Evolutionary conservation across 2,329 filamentous ascomycete genomes (phyloP).

Genomic region (Monosporascus sp.): DNA sequence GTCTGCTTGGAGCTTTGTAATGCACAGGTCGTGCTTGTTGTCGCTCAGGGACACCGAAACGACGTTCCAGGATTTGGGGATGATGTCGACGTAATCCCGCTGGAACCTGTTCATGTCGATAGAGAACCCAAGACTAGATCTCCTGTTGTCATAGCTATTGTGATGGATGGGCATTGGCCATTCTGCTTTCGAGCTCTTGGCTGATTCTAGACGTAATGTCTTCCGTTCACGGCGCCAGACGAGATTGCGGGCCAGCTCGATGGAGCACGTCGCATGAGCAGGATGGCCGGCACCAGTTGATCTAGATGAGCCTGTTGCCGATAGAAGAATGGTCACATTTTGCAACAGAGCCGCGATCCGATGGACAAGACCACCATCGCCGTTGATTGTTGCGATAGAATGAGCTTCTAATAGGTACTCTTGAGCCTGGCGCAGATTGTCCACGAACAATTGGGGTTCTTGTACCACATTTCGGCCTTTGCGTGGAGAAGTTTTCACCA

Average conservation of each 20-base stretch:
- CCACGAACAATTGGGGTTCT: constrained; percentile 43
- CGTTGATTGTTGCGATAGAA: constrained; percentile 44
- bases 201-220: constrained; percentile 38
- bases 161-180: constrained; percentile 29
- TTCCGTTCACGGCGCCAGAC: constrained; percentile 61
- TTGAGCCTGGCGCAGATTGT: constrained; percentile 59
- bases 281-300: constrained; percentile 43
- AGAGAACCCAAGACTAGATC: constrained; percentile 40
- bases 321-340: constrained; percentile 60
- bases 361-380: constrained; percentile 56
- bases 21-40: constrained; percentile 74
- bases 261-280: constrained; percentile 55
- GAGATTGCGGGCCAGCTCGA: constrained; percentile 66
- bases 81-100: constrained; percentile 74
- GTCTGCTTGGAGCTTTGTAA: constrained; percentile 75
- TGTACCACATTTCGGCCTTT: constrained; percentile 22
- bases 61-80: constrained; percentile 78
- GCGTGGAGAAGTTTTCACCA: constrained; percentile 28
- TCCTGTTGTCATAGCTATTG: constrained; percentile 24
- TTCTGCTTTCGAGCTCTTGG: constrained; percentile 26
- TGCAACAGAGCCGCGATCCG: constrained; percentile 58
- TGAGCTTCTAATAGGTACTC: constrained; percentile 62
- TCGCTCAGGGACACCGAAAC: constrained; percentile 82
- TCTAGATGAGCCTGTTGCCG: constrained; percentile 49
- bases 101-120: constrained; percentile 63